phyloP scores from a whole-genome alignment of 2,329 filamentous ascomycete species.

The Hypoxylon sp. region DNA sequence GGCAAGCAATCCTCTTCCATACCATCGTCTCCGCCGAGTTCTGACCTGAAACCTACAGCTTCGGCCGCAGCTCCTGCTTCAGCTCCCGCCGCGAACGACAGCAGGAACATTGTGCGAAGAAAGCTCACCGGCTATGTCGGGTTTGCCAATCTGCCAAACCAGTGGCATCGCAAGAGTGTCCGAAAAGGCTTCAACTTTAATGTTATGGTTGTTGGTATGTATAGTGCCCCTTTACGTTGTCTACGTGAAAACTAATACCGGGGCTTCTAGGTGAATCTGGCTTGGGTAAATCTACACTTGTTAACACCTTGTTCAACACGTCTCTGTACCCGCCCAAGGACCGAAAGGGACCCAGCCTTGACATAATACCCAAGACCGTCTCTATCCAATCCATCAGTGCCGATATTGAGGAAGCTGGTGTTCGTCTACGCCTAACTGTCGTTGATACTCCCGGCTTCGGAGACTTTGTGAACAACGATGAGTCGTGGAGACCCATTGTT shows the following conservation, averaged over 20 bases:
- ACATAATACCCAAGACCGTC: conserved; percentile 98
- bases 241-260: conserved; percentile 26
- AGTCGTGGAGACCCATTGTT: conserved; percentile 98
- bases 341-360: conserved; percentile 95
- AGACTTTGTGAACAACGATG: conserved; percentile 99
- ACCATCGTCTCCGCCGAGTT: conserved; percentile 59
- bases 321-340: conserved; percentile 99
- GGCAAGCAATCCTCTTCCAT: conserved; percentile 62
- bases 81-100: conserved; percentile 73
- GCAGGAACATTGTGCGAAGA: conserved; percentile 96
- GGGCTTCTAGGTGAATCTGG: conserved; percentile 88
- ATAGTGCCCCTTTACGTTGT: neutral
- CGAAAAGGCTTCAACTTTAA: conserved; percentile 99
- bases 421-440: conserved; percentile 94
- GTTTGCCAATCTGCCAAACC: conserved; percentile 98
- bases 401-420: conserved; percentile 98
- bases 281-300: conserved; percentile 97
- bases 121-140: conserved; percentile 99
- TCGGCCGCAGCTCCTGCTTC: conserved; percentile 50
- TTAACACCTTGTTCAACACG: conserved; percentile 99
- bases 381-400: conserved; percentile 95
- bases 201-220: conserved; percentile 99
- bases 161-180: conserved; percentile 99
- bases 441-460: conserved; percentile 98
- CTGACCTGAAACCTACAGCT: conserved; percentile 52